phyloP scores from a whole-genome alignment of 345 rosid genomes.

The Brassica nigra region DNA sequence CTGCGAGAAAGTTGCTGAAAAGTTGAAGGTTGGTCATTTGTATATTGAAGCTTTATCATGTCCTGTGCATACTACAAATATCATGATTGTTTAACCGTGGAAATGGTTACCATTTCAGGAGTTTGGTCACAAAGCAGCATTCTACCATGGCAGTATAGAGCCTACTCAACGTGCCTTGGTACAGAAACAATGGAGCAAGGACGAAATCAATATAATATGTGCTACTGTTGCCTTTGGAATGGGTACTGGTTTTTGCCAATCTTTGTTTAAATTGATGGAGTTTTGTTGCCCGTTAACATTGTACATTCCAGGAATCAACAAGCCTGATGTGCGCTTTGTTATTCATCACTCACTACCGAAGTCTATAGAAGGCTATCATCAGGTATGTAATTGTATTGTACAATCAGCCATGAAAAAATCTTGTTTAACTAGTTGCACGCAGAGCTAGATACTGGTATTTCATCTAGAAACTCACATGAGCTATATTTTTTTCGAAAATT shows the following conservation, averaged over 20 bases:
- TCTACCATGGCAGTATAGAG: constrained; percentile 97
- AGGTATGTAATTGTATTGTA: constrained; percentile 50
- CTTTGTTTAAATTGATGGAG: constrained; percentile 26
- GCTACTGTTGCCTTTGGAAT: constrained; percentile 99
- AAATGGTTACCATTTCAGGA: constrained; percentile 50
- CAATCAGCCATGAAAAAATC: constrained; percentile 10
- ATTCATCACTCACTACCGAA: constrained; percentile 99
- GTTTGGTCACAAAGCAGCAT: constrained; percentile 93
- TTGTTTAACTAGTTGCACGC: neutral
- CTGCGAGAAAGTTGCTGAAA: constrained; percentile 94
- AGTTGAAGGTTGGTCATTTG: constrained; percentile 69
- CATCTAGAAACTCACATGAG: constrained; percentile 16
- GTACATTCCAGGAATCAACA: constrained; percentile 79
- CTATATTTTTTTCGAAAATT: neutral
- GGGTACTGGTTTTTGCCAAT: constrained; percentile 59
- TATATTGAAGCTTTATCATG: constrained; percentile 11
- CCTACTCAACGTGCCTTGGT: constrained; percentile 67
- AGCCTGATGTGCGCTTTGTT: constrained; percentile 99
- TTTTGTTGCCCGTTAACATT: constrained; percentile 24
- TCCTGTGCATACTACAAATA: constrained; percentile 11
- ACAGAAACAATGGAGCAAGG: constrained; percentile 99
- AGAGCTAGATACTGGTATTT: constrained; percentile 5
- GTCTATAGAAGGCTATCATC: constrained; percentile 99
- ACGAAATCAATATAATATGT: constrained; percentile 92
- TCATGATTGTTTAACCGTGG: constrained; percentile 5